Conservation (phyloP, 208 protist genomes). For the Leishmania guyanensis region DNA sequence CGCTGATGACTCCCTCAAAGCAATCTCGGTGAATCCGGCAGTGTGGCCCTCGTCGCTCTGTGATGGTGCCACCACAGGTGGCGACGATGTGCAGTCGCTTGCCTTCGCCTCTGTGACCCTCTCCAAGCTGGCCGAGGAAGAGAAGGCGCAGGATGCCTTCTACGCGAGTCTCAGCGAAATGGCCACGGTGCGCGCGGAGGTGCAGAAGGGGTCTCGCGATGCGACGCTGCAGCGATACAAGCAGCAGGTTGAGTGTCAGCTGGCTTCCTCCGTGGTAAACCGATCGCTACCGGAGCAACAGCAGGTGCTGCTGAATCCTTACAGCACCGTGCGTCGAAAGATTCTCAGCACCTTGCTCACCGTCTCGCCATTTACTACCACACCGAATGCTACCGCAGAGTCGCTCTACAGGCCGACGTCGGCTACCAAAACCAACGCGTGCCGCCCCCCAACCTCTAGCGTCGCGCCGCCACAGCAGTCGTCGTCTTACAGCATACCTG, state of each 20-base stretch:
- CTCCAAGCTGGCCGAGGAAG: constrained; percentile 16
- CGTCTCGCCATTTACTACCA: background rate
- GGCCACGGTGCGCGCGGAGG: constrained; percentile 19
- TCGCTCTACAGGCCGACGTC: background rate
- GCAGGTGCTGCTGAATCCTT: constrained; percentile 29
- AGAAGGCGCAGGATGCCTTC: constrained; percentile 23
- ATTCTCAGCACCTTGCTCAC: background rate
- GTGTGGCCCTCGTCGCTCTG: background rate
- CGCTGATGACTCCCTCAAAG: constrained; percentile 9
- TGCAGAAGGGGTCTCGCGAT: constrained; percentile 16
- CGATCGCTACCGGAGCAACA: constrained; percentile 1
- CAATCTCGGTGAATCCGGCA: constrained; percentile 4
- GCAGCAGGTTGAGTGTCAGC: constrained; percentile 18
- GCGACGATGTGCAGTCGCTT: constrained; percentile 23
- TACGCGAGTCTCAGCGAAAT: constrained; percentile 24
- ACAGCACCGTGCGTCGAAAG: constrained; percentile 7
- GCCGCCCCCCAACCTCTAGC: constrained; percentile 1
- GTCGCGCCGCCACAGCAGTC: background rate
- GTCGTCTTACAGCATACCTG: background rate
- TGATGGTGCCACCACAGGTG: constrained; percentile 6
- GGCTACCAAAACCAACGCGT: background rate
- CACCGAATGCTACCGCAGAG: background rate
- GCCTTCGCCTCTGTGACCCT: constrained; percentile 12
- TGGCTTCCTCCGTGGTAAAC: background rate
- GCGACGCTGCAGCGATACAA: constrained; percentile 13